Base-by-base conservation (phyloP, 116 monocot genomes). In the Dioscorea cayenensis region DNA sequence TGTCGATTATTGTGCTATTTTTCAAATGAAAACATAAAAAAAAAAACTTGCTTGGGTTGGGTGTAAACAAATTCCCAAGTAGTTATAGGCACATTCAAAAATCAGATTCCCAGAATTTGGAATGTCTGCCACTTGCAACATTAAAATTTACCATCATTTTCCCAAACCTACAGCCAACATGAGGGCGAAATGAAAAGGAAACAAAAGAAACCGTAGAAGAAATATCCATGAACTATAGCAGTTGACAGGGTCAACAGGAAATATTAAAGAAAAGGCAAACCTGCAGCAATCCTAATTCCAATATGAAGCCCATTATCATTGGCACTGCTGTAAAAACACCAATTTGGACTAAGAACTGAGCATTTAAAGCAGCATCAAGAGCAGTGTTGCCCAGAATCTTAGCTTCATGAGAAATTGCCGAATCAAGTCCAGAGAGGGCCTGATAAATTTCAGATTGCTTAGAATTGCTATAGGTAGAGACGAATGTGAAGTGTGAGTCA, bases 291-390 rank as follows among this genome's bases (percentile, higher is more conserved):
- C 95, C 95, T 10, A 62, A 69, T 64, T 95, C 95, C 66, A 95
- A 51, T 63, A 95, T 87, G 78, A 95, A 95, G 58, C 92, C 95
- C 87, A 95, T 92, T 72, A 95, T 77, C 95, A 95, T 95, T 63
- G 95, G 95, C 20, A 95, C 85, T 43, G 95, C 95, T 68, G 95
- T 95, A 72, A 95, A 95, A 71, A 92, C 60, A 72, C 95, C 95
- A 77, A 95, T 95, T 70, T 95, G 95, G 36, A 95, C 92, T 67
- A 95, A 78, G 78, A 95, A 95, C 71, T 95, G 95, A 72, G 95
- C 84, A 85, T 95, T 95, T 60, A 95, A 78, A 61, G 92, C 92
- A 77, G 95, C 89, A 80, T 92, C 87, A 4, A 95, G 68, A 49
- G 95, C 92, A 75, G 87, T 82, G 68, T 89, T 92, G 14, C 89